A percentile compares a stretch with the other conserved stretches of the same genome.
These are phyloP conservation scores for Rosa lucieae DNA, from an alignment of 306 rosid species.

Conservation along the genomic window DNA sequence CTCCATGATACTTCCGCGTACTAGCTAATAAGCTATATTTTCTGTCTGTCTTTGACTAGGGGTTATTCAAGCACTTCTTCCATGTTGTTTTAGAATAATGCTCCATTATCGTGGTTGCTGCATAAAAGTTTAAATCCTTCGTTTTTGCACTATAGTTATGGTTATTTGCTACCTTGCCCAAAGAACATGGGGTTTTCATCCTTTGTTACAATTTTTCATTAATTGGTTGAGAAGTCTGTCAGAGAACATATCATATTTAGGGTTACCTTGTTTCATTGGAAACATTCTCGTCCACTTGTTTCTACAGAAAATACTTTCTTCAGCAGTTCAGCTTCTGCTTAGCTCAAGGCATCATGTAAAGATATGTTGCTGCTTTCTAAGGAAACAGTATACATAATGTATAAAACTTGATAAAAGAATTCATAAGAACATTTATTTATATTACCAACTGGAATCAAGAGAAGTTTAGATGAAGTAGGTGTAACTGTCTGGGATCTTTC, in stretches of 20 bases:
- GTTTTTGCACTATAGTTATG: not conserved
- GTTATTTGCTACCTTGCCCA: not conserved
- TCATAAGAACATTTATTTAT: too few relatives aligned
- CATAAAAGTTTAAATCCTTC: not conserved
- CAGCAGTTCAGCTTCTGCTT: not conserved
- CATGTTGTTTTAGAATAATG: not conserved
- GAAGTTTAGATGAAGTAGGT: too few relatives aligned
- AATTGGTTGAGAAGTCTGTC: not conserved
- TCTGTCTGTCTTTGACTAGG: not conserved
- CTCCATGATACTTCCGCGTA: not conserved
- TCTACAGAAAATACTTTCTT: not conserved
- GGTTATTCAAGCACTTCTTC: not conserved
- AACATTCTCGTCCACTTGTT: too few relatives aligned
- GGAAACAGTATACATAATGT: not conserved
- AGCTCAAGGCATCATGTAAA: not conserved
- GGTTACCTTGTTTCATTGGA: not conserved
- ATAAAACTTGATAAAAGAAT: too few relatives aligned
- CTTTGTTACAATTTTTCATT: too few relatives aligned
- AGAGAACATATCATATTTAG: not conserved
- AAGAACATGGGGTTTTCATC: not conserved
- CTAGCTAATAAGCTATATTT: not conserved
- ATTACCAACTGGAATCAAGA: too few relatives aligned
- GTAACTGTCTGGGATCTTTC: too few relatives aligned
- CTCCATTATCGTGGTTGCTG: not conserved
- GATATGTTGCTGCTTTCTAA: not conserved